phyloP scores from a whole-genome alignment of 2,329 filamentous ascomycete genomes.

The Nemania sp. region DNA sequence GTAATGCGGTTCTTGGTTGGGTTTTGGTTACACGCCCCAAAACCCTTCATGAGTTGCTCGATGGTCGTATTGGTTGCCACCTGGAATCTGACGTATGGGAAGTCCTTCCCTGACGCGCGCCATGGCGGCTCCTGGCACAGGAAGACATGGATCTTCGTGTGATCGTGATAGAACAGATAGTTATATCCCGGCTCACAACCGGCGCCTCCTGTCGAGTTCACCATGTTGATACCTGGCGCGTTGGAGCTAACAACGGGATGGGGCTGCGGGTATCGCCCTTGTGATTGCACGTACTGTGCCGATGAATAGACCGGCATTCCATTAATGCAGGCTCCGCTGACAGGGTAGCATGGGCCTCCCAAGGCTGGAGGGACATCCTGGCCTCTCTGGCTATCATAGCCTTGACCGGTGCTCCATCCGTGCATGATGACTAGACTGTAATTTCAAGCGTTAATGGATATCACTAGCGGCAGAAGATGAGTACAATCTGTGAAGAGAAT shows the following conservation, averaged over 20 bases:
- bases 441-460: not conserved
- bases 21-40: conserved; percentile 57
- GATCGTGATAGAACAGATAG: conserved; percentile 61
- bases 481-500: not conserved
- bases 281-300: conserved; percentile 29
- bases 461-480: not conserved
- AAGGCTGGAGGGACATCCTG: too few relatives aligned
- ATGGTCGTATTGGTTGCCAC: conserved; percentile 58
- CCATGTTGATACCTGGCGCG: conserved; percentile 57
- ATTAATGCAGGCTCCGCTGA: too few relatives aligned
- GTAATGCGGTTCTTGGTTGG: conserved; percentile 59
- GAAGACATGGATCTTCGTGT: conserved; percentile 64
- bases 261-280: conserved; percentile 47
- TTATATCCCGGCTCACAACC: conserved; percentile 66
- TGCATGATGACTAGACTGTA: too few relatives aligned
- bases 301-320: too few relatives aligned
- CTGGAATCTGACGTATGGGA: conserved; percentile 54
- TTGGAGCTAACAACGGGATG: conserved; percentile 48
- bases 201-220: conserved; percentile 59
- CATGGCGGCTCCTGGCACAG: conserved; percentile 56
- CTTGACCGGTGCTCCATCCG: too few relatives aligned
- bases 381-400: too few relatives aligned
- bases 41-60: conserved; percentile 59
- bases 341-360: too few relatives aligned
- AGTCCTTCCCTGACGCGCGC: conserved; percentile 49